A percentile compares a stretch with the other conserved stretches of the same genome.
phyloP scores from a whole-genome alignment of 1,284 basidiomycete species.

The Earliella scabrosa region DNA sequence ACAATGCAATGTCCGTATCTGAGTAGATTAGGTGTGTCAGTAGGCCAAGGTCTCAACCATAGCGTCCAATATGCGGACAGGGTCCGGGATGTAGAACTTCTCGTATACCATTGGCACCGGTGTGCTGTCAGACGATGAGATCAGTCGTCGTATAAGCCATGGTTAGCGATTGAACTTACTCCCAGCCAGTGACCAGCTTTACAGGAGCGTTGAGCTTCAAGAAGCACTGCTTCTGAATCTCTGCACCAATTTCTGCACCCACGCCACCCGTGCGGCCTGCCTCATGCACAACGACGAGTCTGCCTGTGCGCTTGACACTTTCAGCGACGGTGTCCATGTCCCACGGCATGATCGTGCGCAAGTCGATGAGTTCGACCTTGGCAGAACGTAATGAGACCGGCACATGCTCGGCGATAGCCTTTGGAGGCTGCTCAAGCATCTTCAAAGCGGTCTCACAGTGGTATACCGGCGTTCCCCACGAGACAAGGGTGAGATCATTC shows the following conservation, averaged over 20 bases:
- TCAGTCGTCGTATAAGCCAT: constrained; percentile 22
- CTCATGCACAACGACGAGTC: constrained; percentile 91
- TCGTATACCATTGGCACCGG: constrained; percentile 86
- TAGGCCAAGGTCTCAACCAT: constrained; percentile 84
- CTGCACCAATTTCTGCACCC: constrained; percentile 87
- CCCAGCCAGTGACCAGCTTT: constrained; percentile 88
- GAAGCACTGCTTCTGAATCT: constrained; percentile 87
- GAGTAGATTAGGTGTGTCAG: constrained; percentile 39
- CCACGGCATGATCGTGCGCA: constrained; percentile 90
- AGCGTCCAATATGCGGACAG: constrained; percentile 82
- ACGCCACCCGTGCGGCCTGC: constrained; percentile 85
- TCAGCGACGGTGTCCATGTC: constrained; percentile 82
- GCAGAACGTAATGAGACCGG: constrained; percentile 72
- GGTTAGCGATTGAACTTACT: constrained; percentile 60
- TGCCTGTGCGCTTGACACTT: constrained; percentile 82
- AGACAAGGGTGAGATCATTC: constrained; percentile 84
- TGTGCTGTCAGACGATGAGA: constrained; percentile 48
- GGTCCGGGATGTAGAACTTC: constrained; percentile 90
- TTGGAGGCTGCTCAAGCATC: constrained; percentile 69
- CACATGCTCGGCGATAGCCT: constrained; percentile 68
- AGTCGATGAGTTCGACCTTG: constrained; percentile 88
- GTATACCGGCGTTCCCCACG: constrained; percentile 93
- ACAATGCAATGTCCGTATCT: constrained; percentile 9
- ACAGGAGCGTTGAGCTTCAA: constrained; percentile 87
- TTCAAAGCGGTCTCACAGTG: constrained; percentile 84